These are phyloP conservation scores for Russula sp. DNA, from an alignment of 768 basidiomycete genomes.

Conservation along the genomic window DNA sequence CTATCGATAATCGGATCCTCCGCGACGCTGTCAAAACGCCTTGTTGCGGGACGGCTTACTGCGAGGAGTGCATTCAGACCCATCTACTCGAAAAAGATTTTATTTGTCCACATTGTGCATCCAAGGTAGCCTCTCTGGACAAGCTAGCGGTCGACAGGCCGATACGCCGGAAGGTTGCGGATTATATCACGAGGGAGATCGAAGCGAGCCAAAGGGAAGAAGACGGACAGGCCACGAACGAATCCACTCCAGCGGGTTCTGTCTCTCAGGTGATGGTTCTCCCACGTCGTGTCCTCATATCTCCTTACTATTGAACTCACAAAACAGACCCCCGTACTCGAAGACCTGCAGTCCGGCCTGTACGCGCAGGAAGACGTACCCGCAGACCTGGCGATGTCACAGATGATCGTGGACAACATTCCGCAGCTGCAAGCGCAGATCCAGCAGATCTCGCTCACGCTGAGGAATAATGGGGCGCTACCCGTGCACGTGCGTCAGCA, in stretches of 20 bases:
- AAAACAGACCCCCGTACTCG: constrained; percentile 14
- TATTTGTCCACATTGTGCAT: constrained; percentile 82
- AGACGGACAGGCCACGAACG: constrained; percentile 22
- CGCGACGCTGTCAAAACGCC: constrained; percentile 94
- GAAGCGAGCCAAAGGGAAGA: constrained; percentile 69
- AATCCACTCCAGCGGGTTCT: constrained; percentile 7
- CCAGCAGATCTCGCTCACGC: constrained; percentile 67
- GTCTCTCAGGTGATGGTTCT: constrained; percentile 6
- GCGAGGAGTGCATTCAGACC: constrained; percentile 96
- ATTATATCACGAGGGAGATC: constrained; percentile 76
- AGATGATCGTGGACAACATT: constrained; percentile 66
- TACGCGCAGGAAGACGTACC: constrained; percentile 68
- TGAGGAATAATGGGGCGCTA: constrained; percentile 66
- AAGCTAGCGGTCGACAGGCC: constrained; percentile 77
- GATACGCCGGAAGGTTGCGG: constrained; percentile 65
- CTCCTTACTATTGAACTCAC: not conserved
- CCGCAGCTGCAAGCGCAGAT: constrained; percentile 83
- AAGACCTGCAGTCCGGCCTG: constrained; percentile 42
- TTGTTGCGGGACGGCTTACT: constrained; percentile 85
- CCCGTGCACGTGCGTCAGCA: constrained; percentile 67
- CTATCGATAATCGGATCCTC: constrained; percentile 89
- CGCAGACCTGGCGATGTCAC: constrained; percentile 56
- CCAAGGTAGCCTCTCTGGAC: constrained; percentile 84
- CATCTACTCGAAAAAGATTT: constrained; percentile 94
- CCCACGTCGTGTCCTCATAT: not conserved